These are phyloP conservation scores for Prunella vulgaris DNA, from an alignment of 257 asterid species.

Conservation along the genomic window DNA sequence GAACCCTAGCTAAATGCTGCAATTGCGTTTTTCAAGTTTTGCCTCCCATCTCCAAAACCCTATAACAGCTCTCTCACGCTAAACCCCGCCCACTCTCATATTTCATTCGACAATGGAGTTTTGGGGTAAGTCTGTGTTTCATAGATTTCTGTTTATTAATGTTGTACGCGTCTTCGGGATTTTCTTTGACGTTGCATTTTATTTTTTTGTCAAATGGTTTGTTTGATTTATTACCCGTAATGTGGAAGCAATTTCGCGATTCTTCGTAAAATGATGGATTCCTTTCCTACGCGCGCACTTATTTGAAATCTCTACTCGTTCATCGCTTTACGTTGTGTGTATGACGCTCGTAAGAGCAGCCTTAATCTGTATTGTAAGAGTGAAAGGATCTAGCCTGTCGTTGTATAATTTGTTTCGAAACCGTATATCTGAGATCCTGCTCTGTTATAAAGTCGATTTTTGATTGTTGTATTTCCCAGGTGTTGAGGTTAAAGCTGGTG, in stretches of 20 bases:
- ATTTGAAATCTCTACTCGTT: background rate
- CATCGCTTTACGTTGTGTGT: background rate
- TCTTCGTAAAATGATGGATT: background rate
- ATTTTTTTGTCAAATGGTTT: background rate
- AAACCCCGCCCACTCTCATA: constrained; percentile 14
- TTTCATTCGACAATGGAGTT: constrained; percentile 31
- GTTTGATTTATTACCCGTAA: background rate
- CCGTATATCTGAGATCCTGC: background rate
- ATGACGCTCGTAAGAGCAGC: background rate
- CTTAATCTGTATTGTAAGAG: background rate
- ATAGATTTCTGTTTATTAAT: background rate
- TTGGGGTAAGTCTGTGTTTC: constrained; percentile 28
- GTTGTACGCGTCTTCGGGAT: background rate
- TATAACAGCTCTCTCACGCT: constrained; percentile 12
- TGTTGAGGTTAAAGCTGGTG: constrained; percentile 66
- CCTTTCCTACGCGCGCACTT: background rate
- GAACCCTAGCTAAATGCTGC: constrained; percentile 5
- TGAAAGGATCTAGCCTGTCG: too few species aligned
- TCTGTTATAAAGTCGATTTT: background rate
- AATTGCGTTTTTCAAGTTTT: background rate
- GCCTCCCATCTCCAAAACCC: constrained; percentile 27
- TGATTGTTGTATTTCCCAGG: constrained; percentile 31
- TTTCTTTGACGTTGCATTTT: background rate
- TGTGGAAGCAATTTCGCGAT: background rate
- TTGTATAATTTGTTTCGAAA: background rate